Percentiles rank a stretch among this genome's conserved stretches.
These are phyloP conservation scores for Ilyonectria mors-panacis DNA, from an alignment of 2,329 filamentous ascomycete genomes.

Conservation along the genomic window DNA sequence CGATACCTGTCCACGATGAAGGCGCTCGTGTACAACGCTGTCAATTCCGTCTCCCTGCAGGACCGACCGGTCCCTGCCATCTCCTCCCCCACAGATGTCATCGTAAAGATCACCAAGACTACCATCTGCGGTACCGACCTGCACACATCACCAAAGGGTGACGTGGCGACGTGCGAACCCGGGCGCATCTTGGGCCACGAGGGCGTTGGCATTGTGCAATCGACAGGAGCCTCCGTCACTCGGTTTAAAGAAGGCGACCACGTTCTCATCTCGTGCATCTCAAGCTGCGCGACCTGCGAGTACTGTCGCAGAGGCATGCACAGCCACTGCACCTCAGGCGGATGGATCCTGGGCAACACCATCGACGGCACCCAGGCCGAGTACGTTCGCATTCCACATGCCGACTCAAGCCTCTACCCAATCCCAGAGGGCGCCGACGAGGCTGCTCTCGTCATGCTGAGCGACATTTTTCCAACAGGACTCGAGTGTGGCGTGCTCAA, in stretches of 20 bases:
- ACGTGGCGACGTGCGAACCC: slow-evolving; percentile 63
- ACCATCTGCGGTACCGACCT: slow-evolving; percentile 70
- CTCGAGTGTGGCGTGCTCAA: slow-evolving; percentile 69
- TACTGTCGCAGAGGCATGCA: slow-evolving; percentile 67
- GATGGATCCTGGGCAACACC: slow-evolving; percentile 69
- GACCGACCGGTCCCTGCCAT: slow-evolving; percentile 60
- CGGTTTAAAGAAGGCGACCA: slow-evolving; percentile 64
- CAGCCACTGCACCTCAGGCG: slow-evolving; percentile 67
- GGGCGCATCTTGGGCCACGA: slow-evolving; percentile 68
- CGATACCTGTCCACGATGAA: slow-evolving; percentile 55
- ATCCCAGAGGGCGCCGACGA: slow-evolving; percentile 60
- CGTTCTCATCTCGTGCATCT: slow-evolving; percentile 68
- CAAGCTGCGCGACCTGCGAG: slow-evolving; percentile 64
- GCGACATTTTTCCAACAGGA: slow-evolving; percentile 71
- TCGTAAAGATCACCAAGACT: slow-evolving; percentile 63
- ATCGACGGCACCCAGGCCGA: slow-evolving; percentile 71
- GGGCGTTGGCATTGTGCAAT: slow-evolving; percentile 65
- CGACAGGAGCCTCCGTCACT: slow-evolving; percentile 61
- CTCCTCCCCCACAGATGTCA: slow-evolving; percentile 61
- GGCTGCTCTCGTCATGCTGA: slow-evolving; percentile 63
- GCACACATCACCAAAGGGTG: slow-evolving; percentile 70
- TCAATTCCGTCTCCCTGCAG: slow-evolving; percentile 54
- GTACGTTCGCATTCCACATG: slow-evolving; percentile 67
- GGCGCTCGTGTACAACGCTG: slow-evolving; percentile 60
- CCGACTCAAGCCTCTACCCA: slow-evolving; percentile 62